Evolutionary conservation across 352 stramenopile genomes (phyloP), one percentile per base, ranked within the genome.

Genomic region (Globisporangium lucens): DNA sequence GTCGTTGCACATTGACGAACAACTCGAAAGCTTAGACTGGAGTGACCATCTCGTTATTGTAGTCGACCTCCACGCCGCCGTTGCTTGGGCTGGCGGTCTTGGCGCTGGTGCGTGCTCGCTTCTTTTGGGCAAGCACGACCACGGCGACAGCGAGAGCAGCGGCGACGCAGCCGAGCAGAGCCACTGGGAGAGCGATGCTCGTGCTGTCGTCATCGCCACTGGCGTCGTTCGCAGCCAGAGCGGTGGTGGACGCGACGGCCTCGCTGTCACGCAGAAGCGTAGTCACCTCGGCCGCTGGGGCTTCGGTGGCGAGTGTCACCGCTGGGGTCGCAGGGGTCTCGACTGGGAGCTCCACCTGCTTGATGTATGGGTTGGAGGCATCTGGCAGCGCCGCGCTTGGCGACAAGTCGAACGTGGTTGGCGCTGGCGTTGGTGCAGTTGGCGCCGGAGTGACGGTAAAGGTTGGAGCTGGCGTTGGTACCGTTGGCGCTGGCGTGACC

Each of bases 41-140:
- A 2, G 66, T 71, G 24, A 71, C 58, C 66, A 71, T 71, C 20
- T 71, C 58, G 59, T 71, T 71, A 36, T 71, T 71, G 66, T 71
- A 71, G 49, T 66, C 58, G 10, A 71, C 58, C 13, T 71, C 56
- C 17, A 29, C 47, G 24, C 46, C 47, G 24, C 46, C 57, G 24
- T 10, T 30, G 24, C 35, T 66, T 35, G 66, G 60, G 22, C 49
- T 56, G 38, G 38, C 38, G 7, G 66, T 59, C 20, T 53, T 60
- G 55, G 24, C 41, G 7, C 10, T 15, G 5, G 33, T 15, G 20
- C 35, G 41, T 17, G 58, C 22, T 29, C 51, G n/a, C 58, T 71
- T 69, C 64, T 71, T 65, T 52, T 71, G 43, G 49, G 57, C 56
- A 15, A 71, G 51, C 60, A 62, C 66, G 17, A 46, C 66, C 9